Base-by-base conservation (phyloP, 2,329 filamentous ascomycete species). In the Penicillium sp. region DNA sequence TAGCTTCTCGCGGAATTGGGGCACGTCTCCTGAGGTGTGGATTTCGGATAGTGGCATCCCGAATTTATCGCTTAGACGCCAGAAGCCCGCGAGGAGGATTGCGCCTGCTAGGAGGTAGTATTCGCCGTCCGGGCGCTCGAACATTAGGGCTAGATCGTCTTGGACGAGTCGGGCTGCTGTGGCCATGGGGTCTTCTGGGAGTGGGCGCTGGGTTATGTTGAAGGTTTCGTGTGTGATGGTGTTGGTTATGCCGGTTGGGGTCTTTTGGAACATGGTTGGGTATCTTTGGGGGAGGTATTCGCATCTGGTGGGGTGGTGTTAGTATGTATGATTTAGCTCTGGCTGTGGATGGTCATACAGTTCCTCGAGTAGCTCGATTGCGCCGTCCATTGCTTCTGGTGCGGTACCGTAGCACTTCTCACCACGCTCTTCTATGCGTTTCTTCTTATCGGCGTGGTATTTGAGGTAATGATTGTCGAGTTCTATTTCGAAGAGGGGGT, bases 101-200 rank as follows among this genome's bases (percentile, higher is more conserved):
- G 89, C 84, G 0, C 91, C 92, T 0, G 91, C 90, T 1, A 93
- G 84, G 0, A 96, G 85, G 74, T 93, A 92, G 79, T 94, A 94
- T 74, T 93, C 87, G 0, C 91, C 91, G 72, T 96, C 91, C 0
- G 82, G 75, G 22, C 82, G 83, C 76, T 95, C 91, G 68, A 94
- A 83, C 91, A 96, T 94, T 59, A 96, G 85, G 0, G 91, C 91
- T 0, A 96, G 79, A 73, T 96, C 92, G 72, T 96, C 92, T 76
- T 95, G 92, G 3, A 91, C 80, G 22, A 94, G 84, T 1, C 91
- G 86, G 0, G 88, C 90, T 56, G 84, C 87, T 70, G 88, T 91
- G 61, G 86, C 84, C 88, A 96, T 94, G 0, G 92, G 91, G 70
- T 95, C 91, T 77, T 94, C 91, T 0, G 79, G 75, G 5, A 93